Percentiles rank a stretch among this genome's conserved stretches.
These are phyloP conservation scores for Trametes gibbosa DNA, from an alignment of 768 basidiomycete genomes.

Conservation along the genomic window DNA sequence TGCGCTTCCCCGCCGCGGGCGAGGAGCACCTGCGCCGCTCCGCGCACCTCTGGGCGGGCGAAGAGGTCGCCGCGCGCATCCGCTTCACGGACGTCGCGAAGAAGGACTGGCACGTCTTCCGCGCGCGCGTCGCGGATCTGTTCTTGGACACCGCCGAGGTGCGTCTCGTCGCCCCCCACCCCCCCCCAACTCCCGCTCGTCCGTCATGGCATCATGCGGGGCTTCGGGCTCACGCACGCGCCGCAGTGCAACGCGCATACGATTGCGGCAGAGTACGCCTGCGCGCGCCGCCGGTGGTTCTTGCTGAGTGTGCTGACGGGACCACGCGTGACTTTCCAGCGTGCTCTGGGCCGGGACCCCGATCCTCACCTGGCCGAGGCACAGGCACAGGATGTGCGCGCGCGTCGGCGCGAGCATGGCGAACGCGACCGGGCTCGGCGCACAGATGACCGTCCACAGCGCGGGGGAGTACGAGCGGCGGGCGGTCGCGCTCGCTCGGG, in stretches of 20 bases:
- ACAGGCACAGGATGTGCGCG: slow-evolving; percentile 48
- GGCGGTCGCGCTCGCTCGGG: slow-evolving; percentile 39
- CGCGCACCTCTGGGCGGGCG: slow-evolving; percentile 44
- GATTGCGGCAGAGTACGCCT: slow-evolving; percentile 45
- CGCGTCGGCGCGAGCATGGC: slow-evolving; percentile 50
- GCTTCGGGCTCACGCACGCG: not conserved
- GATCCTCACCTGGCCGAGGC: slow-evolving; percentile 45
- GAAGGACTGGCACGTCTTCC: slow-evolving; percentile 45
- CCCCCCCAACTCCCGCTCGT: not conserved
- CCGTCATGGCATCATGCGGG: no score
- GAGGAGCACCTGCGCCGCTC: slow-evolving; percentile 43
- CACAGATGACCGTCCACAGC: slow-evolving; percentile 44
- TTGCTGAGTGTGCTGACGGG: slow-evolving; percentile 2
- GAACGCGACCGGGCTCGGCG: slow-evolving; percentile 46
- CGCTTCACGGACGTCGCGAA: slow-evolving; percentile 47
- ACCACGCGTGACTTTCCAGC: slow-evolving; percentile 26
- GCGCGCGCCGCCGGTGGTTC: not conserved
- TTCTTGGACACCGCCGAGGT: slow-evolving; percentile 54
- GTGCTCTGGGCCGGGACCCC: slow-evolving; percentile 53
- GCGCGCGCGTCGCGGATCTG: slow-evolving; percentile 47
- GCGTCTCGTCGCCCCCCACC: slow-evolving; percentile 7
- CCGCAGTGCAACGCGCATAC: slow-evolving; percentile 52
- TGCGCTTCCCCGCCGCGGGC: slow-evolving; percentile 48
- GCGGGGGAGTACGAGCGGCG: slow-evolving; percentile 45
- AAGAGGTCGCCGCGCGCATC: slow-evolving; percentile 44